A percentile compares a stretch with the other conserved stretches of the same genome.
These are phyloP conservation scores for Beverwykella pulmonaria DNA, from an alignment of 495 filamentous ascomycete species.

Conservation along the genomic window DNA sequence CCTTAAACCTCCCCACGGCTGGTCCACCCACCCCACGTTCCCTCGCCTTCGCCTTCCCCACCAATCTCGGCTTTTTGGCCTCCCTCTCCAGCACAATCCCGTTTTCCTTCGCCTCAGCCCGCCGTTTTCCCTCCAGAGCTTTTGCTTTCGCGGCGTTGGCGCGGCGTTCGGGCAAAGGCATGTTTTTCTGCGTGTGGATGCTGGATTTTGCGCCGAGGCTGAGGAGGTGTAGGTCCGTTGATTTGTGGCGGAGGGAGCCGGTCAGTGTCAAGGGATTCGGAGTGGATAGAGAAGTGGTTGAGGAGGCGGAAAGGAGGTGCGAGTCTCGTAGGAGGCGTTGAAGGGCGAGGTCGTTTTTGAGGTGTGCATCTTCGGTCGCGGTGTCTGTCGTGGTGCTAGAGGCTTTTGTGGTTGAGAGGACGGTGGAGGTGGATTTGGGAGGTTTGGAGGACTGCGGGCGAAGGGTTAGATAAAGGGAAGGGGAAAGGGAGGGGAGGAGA, in stretches of 20 bases:
- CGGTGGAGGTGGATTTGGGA: conserved; percentile 48
- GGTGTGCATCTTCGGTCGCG: conserved; percentile 59
- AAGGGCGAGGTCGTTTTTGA: conserved; percentile 91
- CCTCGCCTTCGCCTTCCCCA: conserved; percentile 49
- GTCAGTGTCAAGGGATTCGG: conserved; percentile 48
- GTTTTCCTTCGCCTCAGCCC: conserved; percentile 81
- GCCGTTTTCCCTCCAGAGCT: conserved; percentile 67
- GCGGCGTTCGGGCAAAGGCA: conserved; percentile 79
- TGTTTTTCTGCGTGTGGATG: conserved; percentile 72
- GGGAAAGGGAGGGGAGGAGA: not conserved
- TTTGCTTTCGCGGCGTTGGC: conserved; percentile 71
- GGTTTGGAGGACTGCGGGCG: conserved; percentile 54
- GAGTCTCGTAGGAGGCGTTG: conserved; percentile 89
- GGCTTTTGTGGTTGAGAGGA: conserved; percentile 42
- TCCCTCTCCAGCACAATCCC: conserved; percentile 82
- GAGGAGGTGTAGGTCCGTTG: conserved; percentile 78
- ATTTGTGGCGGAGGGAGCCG: conserved; percentile 70
- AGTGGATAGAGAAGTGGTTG: conserved; percentile 47
- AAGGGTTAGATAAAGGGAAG: conserved; percentile 37
- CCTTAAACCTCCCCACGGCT: conserved; percentile 75
- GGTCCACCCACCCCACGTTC: conserved; percentile 74
- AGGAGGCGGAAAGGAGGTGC: conserved; percentile 71
- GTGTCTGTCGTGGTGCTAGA: conserved; percentile 50
- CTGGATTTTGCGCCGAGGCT: conserved; percentile 76
- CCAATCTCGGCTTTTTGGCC: conserved; percentile 52